Conservation (phyloP, 139 green algal genomes). For the Picocystis salinarum region DNA sequence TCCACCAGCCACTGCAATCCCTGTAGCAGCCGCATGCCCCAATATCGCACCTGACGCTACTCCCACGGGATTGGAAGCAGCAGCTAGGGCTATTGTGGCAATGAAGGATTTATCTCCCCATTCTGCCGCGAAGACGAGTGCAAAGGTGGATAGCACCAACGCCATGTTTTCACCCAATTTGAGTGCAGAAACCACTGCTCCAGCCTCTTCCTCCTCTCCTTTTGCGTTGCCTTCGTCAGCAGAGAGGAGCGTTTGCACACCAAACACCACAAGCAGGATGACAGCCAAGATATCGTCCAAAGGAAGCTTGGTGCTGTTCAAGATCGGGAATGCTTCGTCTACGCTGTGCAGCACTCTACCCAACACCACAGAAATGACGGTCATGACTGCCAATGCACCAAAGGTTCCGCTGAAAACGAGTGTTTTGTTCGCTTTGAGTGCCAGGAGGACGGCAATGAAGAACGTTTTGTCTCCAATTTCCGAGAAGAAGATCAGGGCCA, state of each 20-base stretch:
- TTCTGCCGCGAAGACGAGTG: constrained; percentile 90
- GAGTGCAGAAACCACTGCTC: neutral
- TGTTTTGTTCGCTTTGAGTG: constrained; percentile 34
- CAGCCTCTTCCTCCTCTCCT: constrained; percentile 46
- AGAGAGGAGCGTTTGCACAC: constrained; percentile 49
- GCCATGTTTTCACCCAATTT: constrained; percentile 4
- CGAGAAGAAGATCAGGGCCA: constrained; percentile 11
- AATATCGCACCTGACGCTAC: constrained; percentile 38
- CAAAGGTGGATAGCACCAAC: constrained; percentile 66
- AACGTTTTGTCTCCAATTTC: constrained; percentile 99
- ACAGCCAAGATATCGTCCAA: constrained; percentile 68
- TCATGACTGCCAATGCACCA: constrained; percentile 89
- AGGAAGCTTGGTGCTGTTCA: constrained; percentile 25
- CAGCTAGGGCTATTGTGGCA: constrained; percentile 86
- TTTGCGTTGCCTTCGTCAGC: constrained; percentile 2
- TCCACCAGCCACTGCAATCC: constrained; percentile 52
- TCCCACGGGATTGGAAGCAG: constrained; percentile 33
- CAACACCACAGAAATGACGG: constrained; percentile 69
- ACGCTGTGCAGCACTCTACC: constrained; percentile 49
- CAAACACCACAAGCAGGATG: constrained; percentile 66
- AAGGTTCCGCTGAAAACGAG: constrained; percentile 85
- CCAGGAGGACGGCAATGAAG: constrained; percentile 87
- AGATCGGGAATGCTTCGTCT: constrained; percentile 54
- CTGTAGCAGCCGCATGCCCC: constrained; percentile 73
- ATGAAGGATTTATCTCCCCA: constrained; percentile 99